phyloP scores from a whole-genome alignment of 306 rosid genomes.

The Ormosia semicastrata region DNA sequence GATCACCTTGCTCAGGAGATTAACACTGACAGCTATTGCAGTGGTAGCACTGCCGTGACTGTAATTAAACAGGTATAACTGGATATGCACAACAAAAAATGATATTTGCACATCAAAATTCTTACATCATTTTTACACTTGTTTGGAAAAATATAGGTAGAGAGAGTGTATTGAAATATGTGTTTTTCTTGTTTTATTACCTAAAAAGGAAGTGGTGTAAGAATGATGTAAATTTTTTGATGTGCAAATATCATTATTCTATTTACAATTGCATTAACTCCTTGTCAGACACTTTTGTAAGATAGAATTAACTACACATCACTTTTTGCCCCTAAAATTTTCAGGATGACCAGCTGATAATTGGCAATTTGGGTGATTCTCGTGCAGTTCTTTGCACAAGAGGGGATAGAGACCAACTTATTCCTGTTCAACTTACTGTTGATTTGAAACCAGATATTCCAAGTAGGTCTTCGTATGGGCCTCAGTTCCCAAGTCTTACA shows the following conservation, averaged over 20 bases:
- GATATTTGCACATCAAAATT: too few species aligned
- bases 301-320: background rate
- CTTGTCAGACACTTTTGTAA: background rate
- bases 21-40: conserved; percentile 70
- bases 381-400: conserved; percentile 89
- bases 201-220: too few species aligned
- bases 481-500: background rate
- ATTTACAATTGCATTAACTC: background rate
- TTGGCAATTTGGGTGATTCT: conserved; percentile 91
- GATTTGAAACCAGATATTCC: conserved; percentile 86
- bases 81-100: background rate
- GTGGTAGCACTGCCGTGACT: conserved; percentile 87
- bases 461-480: conserved; percentile 43
- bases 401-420: conserved; percentile 54
- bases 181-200: too few species aligned
- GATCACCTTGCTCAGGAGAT: conserved; percentile 54
- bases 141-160: too few species aligned
- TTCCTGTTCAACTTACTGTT: conserved; percentile 78
- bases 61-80: conserved; percentile 72
- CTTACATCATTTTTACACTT: too few species aligned
- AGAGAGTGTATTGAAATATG: too few species aligned
- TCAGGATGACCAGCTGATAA: conserved; percentile 71
- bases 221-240: too few species aligned
- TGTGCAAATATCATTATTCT: too few species aligned
- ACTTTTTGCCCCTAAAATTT: background rate